Percentiles rank a stretch among this genome's conserved stretches.
Evolutionary conservation across 164 flowering plant species (phyloP).

Genomic region (Cinnamomum chago): DNA sequence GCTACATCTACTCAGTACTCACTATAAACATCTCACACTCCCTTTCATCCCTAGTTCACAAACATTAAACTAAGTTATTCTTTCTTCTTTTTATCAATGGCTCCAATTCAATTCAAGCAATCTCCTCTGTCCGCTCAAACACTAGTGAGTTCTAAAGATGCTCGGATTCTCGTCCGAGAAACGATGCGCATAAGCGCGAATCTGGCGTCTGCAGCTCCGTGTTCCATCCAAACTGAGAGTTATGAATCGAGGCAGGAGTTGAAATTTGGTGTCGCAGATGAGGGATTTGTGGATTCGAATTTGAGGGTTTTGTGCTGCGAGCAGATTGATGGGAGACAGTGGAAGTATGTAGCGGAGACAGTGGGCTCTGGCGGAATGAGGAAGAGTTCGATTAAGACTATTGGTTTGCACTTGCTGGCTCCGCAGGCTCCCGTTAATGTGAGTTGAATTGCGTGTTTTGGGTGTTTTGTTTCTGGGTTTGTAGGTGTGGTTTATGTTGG

Average conservation of each 20-base stretch:
- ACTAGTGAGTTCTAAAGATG: constrained; percentile 39
- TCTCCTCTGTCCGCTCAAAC: constrained; percentile 12
- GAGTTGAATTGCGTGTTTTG: constrained; percentile 9
- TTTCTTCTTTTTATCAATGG: not conserved
- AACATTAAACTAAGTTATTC: too few relatives aligned
- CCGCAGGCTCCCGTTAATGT: constrained; percentile 73
- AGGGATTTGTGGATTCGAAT: constrained; percentile 52
- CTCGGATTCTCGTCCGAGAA: constrained; percentile 73
- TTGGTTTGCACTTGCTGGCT: constrained; percentile 61
- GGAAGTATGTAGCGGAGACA: constrained; percentile 63
- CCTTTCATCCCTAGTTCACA: too few relatives aligned
- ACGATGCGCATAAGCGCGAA: constrained; percentile 81
- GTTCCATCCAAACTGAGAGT: constrained; percentile 12
- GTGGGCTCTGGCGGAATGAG: constrained; percentile 19
- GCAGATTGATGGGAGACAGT: constrained; percentile 74
- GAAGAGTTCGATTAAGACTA: constrained; percentile 62
- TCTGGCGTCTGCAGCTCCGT: constrained; percentile 50
- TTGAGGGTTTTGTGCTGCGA: constrained; percentile 74
- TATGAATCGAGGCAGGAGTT: constrained; percentile 14
- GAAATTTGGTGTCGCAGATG: constrained; percentile 34
- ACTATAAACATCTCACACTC: not conserved
- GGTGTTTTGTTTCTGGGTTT: too few relatives aligned
- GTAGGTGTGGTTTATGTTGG: too few relatives aligned
- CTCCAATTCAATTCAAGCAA: constrained; percentile 11
- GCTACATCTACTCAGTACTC: not conserved